Evolutionary conservation across 306 rosid species (phyloP).

Genomic region (Psophocarpus tetragonolobus): DNA sequence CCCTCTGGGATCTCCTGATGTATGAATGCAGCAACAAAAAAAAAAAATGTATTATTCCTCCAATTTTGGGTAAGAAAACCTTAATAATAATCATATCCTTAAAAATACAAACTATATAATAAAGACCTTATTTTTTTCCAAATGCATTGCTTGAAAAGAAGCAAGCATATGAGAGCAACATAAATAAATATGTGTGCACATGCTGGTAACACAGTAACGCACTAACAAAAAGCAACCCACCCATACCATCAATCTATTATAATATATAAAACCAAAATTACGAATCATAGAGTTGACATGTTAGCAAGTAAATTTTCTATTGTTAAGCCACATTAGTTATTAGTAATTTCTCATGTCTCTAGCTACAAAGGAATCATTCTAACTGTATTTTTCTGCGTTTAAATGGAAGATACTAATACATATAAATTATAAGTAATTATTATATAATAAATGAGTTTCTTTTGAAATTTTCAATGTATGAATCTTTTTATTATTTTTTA

Average conservation of each 20-base stretch:
- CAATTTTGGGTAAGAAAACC: slow-evolving; percentile 29
- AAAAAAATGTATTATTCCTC: slow-evolving; percentile 26
- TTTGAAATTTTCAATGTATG: neutral
- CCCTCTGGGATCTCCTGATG: slow-evolving; percentile 96
- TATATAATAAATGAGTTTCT: neutral
- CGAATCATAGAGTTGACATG: neutral
- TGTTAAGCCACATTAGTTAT: neutral
- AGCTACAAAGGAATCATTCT: neutral
- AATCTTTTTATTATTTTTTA: neutral
- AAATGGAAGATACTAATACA: neutral
- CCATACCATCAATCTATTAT: neutral
- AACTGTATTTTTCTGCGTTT: neutral
- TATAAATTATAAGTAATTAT: neutral
- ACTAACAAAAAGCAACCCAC: slow-evolving; percentile 24
- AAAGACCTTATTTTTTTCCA: neutral
- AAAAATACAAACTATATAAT: slow-evolving; percentile 11
- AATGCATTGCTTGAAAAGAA: slow-evolving; percentile 25
- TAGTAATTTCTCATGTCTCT: neutral
- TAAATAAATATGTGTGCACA: neutral
- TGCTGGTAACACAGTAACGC: slow-evolving; percentile 26
- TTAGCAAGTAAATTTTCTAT: neutral
- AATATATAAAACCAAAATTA: neutral
- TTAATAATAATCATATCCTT: slow-evolving; percentile 27
- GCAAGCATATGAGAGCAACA: slow-evolving; percentile 8
- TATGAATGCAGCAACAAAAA: slow-evolving; percentile 35